Evolutionary conservation across 768 basidiomycete species (phyloP).

Genomic region (Rhizopogon sp.): DNA sequence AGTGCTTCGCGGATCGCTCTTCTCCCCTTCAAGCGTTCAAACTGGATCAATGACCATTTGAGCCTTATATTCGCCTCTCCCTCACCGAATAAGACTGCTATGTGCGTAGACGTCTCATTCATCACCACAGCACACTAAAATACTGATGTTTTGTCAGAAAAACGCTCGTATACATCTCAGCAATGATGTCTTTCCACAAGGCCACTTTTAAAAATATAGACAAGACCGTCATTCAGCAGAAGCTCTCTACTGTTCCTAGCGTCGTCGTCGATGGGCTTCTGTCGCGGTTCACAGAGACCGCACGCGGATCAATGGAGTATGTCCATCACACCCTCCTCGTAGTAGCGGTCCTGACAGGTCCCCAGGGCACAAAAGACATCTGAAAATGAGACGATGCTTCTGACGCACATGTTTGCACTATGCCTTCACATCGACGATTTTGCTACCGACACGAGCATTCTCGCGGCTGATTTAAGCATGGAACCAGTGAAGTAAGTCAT

Average conservation of each 20-base stretch:
- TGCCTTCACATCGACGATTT: conserved; percentile 78
- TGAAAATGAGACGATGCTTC: conserved; percentile 62
- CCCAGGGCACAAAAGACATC: conserved; percentile 52
- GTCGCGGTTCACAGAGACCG: conserved; percentile 73
- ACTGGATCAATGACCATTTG: conserved; percentile 72
- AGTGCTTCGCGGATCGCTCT: conserved; percentile 46
- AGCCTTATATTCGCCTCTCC: conserved; percentile 31
- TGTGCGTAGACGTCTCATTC: conserved; percentile 41
- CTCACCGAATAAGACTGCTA: conserved; percentile 51
- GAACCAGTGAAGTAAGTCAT: conserved; percentile 53
- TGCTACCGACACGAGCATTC: conserved; percentile 56
- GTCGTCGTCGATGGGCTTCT: conserved; percentile 71
- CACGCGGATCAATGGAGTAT: conserved; percentile 63
- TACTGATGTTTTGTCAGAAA: conserved; percentile 42
- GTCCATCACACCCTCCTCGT: conserved; percentile 13
- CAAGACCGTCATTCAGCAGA: conserved; percentile 50
- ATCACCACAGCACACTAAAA: not conserved
- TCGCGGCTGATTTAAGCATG: conserved; percentile 76
- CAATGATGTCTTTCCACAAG: conserved; percentile 70
- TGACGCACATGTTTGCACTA: conserved; percentile 77
- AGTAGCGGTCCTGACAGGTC: not conserved
- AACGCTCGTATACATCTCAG: conserved; percentile 74
- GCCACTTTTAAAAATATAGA: conserved; percentile 35
- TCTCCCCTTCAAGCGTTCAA: conserved; percentile 57
- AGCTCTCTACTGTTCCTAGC: conserved; percentile 52